Base-by-base conservation (phyloP, 148 eudicot genomes). In the Nyssa sinensis region DNA sequence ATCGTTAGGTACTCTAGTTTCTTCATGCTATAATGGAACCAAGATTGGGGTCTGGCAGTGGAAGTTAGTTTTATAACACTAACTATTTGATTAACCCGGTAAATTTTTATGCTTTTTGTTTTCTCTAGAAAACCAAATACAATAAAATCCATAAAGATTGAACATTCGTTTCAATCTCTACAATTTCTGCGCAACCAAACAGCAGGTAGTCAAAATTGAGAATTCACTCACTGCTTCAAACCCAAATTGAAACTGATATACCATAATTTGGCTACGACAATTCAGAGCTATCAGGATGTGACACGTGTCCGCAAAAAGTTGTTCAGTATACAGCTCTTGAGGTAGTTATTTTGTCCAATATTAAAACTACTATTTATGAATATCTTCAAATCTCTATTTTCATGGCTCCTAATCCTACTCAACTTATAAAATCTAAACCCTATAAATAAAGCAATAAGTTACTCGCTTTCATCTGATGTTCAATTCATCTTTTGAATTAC, bases 131-230 rank as follows among this genome's bases (percentile, higher is more conserved):
- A 58, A 23, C 2, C 1, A 23, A 19, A 2, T 13, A 17, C 19
- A 29, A 10, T 7, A 29, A 28, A 28, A 62, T 4, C 5, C 19
- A n/a, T 29, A 62, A n/a, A n/a, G n/a, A 60, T 60, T 27, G 11
- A n/a, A 62, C 27, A 13, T 27, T 29, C 5, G 27, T 1, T 29
- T 29, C 33, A 4, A 29, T 34, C 35, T 23, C 47, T 65, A 17
- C 67, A 17, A 19, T 33, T 33, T 64, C 67, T 16, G 39, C 16
- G 41, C 39, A 64, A 64, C 67, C 41, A 64, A 64, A 33, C 39
- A 32, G 19, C 7, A 62, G 29, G 34, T 14, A 62, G n/a, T n/a
- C n/a, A 30, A 25, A 29, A 62, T 9, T 19, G n/a, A 29, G 13
- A 62, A 62, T 0, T 12, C 32, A 2, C 11, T 30, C 27, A 62